Evolutionary conservation across 2,329 filamentous ascomycete species (phyloP).

Genomic region (Lachnellula occidentalis): DNA sequence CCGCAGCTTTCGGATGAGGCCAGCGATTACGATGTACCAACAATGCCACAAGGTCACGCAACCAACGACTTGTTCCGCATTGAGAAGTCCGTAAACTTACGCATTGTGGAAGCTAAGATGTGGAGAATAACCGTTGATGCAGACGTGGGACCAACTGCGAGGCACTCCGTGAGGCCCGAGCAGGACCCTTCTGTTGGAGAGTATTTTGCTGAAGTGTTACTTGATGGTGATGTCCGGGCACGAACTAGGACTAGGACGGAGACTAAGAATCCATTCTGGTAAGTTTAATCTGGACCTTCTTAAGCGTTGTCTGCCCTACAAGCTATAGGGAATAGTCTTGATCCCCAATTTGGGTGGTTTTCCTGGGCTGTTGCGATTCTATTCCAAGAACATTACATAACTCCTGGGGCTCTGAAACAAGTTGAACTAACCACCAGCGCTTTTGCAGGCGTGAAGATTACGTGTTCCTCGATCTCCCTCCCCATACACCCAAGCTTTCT

Average conservation of each 20-base stretch:
- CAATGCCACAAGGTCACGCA: slow-evolving; percentile 5
- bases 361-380: neutral
- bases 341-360: neutral
- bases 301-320: neutral
- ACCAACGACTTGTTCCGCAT: slow-evolving; percentile 52
- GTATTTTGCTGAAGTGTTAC: slow-evolving; percentile 71
- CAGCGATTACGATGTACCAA: slow-evolving; percentile 15
- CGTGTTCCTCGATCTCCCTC: slow-evolving; percentile 68
- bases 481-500: slow-evolving; percentile 62
- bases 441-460: slow-evolving; percentile 59
- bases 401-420: neutral
- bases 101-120: slow-evolving; percentile 59
- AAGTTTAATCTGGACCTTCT: slow-evolving; percentile 28
- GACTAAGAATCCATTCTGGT: slow-evolving; percentile 69
- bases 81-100: slow-evolving; percentile 54
- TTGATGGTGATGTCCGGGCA: slow-evolving; percentile 74
- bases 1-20: slow-evolving; percentile 15
- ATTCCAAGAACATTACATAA: neutral
- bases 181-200: slow-evolving; percentile 53
- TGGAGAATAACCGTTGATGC: slow-evolving; percentile 24
- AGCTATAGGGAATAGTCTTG: neutral
- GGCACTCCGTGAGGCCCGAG: slow-evolving; percentile 27
- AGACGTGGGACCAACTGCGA: slow-evolving; percentile 25
- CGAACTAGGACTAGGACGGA: slow-evolving; percentile 67
- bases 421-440: too few relatives aligned